phyloP scores from a whole-genome alignment of 306 rosid species.

The Cucumis melo region DNA sequence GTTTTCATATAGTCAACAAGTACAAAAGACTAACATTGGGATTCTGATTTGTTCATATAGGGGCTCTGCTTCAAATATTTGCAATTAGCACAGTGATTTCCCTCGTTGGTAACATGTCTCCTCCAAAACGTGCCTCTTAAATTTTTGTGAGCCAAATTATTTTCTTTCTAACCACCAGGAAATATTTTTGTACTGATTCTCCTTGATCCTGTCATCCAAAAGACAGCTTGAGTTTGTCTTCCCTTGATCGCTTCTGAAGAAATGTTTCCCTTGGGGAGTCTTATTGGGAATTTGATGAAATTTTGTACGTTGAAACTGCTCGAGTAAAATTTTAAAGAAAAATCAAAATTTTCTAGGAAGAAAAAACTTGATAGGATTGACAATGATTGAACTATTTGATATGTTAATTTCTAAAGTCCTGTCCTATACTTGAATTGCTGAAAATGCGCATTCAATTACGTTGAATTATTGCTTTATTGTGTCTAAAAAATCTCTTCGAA shows the following conservation, averaged over 20 bases:
- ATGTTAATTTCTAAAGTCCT: no score
- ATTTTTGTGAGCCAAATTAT: no score
- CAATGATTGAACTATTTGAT: not conserved
- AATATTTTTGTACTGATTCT: no score
- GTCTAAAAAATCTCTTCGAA: not conserved
- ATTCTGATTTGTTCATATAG: constrained; percentile 13
- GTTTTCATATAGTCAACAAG: not conserved
- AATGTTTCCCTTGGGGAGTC: not conserved
- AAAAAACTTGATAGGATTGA: not conserved
- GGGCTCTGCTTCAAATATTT: constrained; percentile 25
- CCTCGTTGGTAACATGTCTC: constrained; percentile 66
- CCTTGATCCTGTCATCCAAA: no score
- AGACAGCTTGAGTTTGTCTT: no score
- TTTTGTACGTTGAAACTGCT: no score
- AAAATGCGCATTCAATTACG: not conserved
- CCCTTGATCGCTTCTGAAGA: not conserved
- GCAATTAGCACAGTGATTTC: constrained; percentile 14
- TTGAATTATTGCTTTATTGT: not conserved
- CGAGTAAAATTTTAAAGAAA: no score
- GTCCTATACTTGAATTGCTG: not conserved
- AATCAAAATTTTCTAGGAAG: not conserved
- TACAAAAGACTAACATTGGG: not conserved
- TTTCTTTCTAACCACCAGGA: no score
- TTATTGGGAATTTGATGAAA: not conserved
- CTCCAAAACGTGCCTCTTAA: constrained; percentile 49